phyloP scores from a whole-genome alignment of 768 basidiomycete species.

The Termitomyces sp. region DNA sequence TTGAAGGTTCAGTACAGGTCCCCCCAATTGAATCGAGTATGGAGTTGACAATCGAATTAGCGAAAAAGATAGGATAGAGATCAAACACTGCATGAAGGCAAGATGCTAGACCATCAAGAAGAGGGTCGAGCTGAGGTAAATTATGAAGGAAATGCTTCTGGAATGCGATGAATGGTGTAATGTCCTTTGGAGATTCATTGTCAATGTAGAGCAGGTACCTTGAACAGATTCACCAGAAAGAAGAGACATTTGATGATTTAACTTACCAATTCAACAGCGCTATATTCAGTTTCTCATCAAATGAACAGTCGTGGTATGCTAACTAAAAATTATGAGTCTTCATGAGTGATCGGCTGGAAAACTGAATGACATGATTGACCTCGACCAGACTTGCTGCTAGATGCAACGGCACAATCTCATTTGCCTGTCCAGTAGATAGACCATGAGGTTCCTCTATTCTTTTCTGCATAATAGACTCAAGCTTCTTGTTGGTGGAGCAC shows the following conservation, averaged over 20 bases:
- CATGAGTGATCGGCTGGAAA: background rate
- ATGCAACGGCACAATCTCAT: slow-evolving; percentile 1
- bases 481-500: slow-evolving; percentile 1
- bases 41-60: slow-evolving; percentile 11
- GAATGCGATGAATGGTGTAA: slow-evolving; percentile 3
- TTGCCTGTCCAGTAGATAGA: background rate
- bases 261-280: slow-evolving; percentile 17
- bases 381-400: slow-evolving; percentile 9
- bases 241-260: too few relatives aligned
- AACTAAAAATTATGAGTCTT: slow-evolving; percentile 4
- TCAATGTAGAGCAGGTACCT: slow-evolving; percentile 14
- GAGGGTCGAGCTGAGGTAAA: slow-evolving; percentile 13
- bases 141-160: slow-evolving; percentile 12
- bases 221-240: background rate
- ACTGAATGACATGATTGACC: background rate
- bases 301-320: slow-evolving; percentile 9
- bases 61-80: slow-evolving; percentile 10
- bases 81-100: slow-evolving; percentile 10
- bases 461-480: slow-evolving; percentile 7
- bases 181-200: slow-evolving; percentile 2
- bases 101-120: slow-evolving; percentile 10
- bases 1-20: slow-evolving; percentile 11
- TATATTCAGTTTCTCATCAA: slow-evolving; percentile 11
- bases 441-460: background rate
- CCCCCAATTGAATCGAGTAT: slow-evolving; percentile 15